These are phyloP conservation scores for Fraxinus greggii DNA, from an alignment of 305 asterid genomes.

Conservation along the genomic window DNA sequence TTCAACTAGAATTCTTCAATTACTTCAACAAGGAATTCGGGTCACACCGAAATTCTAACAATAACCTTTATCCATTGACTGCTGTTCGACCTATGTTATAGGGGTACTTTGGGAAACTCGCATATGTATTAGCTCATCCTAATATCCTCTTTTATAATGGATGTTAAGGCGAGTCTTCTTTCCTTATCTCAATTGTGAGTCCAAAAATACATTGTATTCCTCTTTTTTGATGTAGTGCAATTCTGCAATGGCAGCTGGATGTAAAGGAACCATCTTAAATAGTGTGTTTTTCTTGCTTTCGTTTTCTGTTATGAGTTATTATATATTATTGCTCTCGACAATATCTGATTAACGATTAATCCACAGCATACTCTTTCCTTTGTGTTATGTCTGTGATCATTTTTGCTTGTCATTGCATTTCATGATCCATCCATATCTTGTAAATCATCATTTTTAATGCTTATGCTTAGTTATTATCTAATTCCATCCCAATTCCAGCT, in stretches of 20 bases:
- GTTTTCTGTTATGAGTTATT: not conserved
- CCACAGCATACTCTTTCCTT: not conserved
- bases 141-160: not conserved
- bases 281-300: not conserved
- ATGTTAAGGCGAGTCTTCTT: not conserved
- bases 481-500: not conserved
- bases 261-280: not conserved
- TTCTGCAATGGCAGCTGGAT: not conserved
- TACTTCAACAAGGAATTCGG: no score
- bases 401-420: not conserved
- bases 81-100: not conserved
- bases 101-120: not conserved
- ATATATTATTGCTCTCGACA: no score
- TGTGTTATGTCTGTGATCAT: not conserved
- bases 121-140: not conserved
- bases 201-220: not conserved
- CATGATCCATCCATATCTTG: not conserved
- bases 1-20: no score
- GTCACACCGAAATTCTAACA: no score
- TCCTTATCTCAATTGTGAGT: not conserved
- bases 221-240: not conserved
- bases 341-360: not conserved
- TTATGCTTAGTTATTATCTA: not conserved
- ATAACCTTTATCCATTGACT: not conserved
- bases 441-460: not conserved